Base-by-base conservation (phyloP, 1,139 yeast genomes). In the Geotrichum klebahnii region DNA sequence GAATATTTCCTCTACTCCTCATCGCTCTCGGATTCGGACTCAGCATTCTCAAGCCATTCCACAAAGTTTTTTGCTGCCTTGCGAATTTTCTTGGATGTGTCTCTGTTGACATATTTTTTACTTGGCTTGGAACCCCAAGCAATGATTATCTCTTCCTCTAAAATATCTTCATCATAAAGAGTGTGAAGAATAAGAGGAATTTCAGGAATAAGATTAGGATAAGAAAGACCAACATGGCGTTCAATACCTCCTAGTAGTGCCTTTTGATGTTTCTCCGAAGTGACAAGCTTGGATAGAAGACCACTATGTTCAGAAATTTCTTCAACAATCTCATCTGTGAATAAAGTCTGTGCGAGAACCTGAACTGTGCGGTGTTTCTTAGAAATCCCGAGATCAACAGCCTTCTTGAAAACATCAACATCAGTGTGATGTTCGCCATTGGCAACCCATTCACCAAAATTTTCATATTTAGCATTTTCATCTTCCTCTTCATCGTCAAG, bases 61-160 rank as follows among this genome's bases (percentile, higher is more conserved):
- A 92, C 74, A 72, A 92, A 92, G 37, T 97, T 96, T 72, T 88
- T 89, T 55, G 97, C 97, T 44, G 96, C 95, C 71, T 83, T 87
- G 71, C 97, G 86, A 50, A 92, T 96, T 77, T 88, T 90, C 74
- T 90, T 90, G 48, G 95, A 84, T 42, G 81, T 77, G 47, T 89
- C 96, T 74, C 90, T 92, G 56, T 95, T 87, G 54, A 90, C 97
- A 63, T 84, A 92, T 71, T 89, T 90, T 75, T 89, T 89, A 48
- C 96, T 85, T 44, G 88, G 89, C 70, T 88, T 89, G 51, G 92
- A 78, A 59, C 97, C 97, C 90, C 96, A 92, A 49, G 78, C 77
- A 63, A 78, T 71, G 50, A 88, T 77, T 42, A 79, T 84, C 54
- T 87, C 96, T 72, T 92, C 98, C 50, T 88, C 79, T 52, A 87